phyloP scores from a whole-genome alignment of 2,329 filamentous ascomycete genomes.

The Pseudogymnoascus sp. region DNA sequence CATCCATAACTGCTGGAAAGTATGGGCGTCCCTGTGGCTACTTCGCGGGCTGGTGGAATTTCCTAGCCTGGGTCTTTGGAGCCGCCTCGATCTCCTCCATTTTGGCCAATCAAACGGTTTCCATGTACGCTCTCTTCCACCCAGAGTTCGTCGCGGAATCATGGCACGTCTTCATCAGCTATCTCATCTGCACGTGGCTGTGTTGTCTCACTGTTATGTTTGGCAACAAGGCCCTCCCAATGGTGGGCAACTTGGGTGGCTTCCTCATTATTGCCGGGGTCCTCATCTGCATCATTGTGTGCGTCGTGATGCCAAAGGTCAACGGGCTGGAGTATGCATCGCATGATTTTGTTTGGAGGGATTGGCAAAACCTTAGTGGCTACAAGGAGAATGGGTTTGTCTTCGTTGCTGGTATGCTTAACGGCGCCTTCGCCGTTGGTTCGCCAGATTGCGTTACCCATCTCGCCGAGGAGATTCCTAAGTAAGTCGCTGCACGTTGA shows the following conservation, averaged over 20 bases:
- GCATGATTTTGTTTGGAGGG: slow-evolving; percentile 31
- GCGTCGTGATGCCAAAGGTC: slow-evolving; percentile 41
- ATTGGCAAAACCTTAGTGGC: slow-evolving; percentile 34
- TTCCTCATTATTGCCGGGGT: slow-evolving; percentile 41
- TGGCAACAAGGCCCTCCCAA: slow-evolving; percentile 41
- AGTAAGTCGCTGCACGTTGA: neutral
- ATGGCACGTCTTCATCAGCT: slow-evolving; percentile 41
- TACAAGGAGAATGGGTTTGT: slow-evolving; percentile 41
- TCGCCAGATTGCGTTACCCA: slow-evolving; percentile 55
- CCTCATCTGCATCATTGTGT: slow-evolving; percentile 44
- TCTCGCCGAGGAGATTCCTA: slow-evolving; percentile 51
- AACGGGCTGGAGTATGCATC: slow-evolving; percentile 32
- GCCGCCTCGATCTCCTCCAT: slow-evolving; percentile 9
- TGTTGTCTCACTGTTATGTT: slow-evolving; percentile 38
- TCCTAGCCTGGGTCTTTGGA: slow-evolving; percentile 33
- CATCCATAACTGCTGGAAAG: slow-evolving; percentile 45
- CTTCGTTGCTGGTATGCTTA: slow-evolving; percentile 50
- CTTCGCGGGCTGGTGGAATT: slow-evolving; percentile 41
- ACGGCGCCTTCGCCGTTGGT: slow-evolving; percentile 58
- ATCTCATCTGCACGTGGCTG: slow-evolving; percentile 36
- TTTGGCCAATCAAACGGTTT: neutral
- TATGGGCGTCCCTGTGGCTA: slow-evolving; percentile 30
- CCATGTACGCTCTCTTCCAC: slow-evolving; percentile 29
- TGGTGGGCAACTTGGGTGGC: slow-evolving; percentile 42
- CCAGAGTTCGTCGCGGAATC: slow-evolving; percentile 32